A percentile compares a stretch with the other conserved stretches of the same genome.
Conservation (phyloP, 176 grass and related monocot genomes). For the Pharus latifolius region DNA sequence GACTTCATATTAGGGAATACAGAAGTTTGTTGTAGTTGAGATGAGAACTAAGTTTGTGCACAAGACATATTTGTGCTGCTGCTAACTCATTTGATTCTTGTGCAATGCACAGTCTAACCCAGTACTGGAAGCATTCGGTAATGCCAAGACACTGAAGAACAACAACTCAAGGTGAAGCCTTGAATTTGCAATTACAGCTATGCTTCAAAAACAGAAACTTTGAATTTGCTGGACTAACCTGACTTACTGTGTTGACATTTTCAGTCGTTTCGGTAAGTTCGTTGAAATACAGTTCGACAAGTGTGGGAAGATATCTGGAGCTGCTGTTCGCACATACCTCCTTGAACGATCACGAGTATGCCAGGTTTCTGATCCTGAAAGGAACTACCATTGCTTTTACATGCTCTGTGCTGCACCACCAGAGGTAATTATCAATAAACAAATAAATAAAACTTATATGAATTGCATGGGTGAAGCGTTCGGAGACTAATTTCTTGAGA, state of each 20-base stretch:
- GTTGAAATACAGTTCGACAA: conserved; percentile 98
- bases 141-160: conserved; percentile 90
- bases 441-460: neutral
- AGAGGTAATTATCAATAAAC: conserved; percentile 52
- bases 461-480: neutral
- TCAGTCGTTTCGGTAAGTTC: conserved; percentile 93
- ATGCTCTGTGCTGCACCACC: conserved; percentile 87
- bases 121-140: conserved; percentile 94
- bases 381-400: conserved; percentile 98
- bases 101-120: conserved; percentile 62
- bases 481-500: neutral
- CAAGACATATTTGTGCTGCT: neutral
- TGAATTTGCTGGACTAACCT: neutral
- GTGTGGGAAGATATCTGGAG: conserved; percentile 88
- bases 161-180: conserved; percentile 75
- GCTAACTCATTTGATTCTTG: conserved; percentile 10
- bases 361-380: conserved; percentile 84
- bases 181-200: neutral
- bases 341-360: conserved; percentile 88
- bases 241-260: neutral
- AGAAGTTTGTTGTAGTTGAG: too few species aligned
- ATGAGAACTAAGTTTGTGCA: neutral
- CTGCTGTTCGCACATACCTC: conserved; percentile 74
- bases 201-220: neutral
- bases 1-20: too few species aligned